phyloP scores from a whole-genome alignment of 1,139 yeast species.

The Candida neerlandica region DNA sequence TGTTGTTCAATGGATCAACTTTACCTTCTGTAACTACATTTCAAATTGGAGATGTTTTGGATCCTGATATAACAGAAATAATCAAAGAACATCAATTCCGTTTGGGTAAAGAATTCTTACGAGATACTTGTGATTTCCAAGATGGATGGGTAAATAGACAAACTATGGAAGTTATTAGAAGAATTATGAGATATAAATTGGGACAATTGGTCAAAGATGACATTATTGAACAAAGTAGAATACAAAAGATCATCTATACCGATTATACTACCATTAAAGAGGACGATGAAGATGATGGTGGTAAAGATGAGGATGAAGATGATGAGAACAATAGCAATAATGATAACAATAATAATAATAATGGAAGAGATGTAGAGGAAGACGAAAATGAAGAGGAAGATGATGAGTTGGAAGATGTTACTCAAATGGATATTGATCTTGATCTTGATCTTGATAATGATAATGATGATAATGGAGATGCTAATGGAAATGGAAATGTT shows the following conservation, averaged over 20 bases:
- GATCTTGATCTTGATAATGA: no score
- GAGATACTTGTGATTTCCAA: constrained; percentile 42
- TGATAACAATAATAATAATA: constrained; percentile 23
- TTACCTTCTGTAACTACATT: constrained; percentile 72
- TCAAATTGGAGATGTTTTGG: constrained; percentile 81
- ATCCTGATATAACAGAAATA: constrained; percentile 58
- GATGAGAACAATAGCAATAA: constrained; percentile 21
- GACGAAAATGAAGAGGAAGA: constrained; percentile 18
- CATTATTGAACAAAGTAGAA: constrained; percentile 39
- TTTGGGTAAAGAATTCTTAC: constrained; percentile 46
- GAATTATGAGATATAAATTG: constrained; percentile 72
- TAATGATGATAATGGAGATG: no score
- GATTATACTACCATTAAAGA: constrained; percentile 38
- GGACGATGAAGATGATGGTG: constrained; percentile 28
- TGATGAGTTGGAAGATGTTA: constrained; percentile 31
- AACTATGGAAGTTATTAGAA: constrained; percentile 64
- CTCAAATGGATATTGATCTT: constrained; percentile 18
- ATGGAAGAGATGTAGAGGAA: constrained; percentile 10
- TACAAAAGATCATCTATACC: constrained; percentile 46
- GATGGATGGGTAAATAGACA: constrained; percentile 80
- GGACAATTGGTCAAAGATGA: constrained; percentile 53
- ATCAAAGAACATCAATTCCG: constrained; percentile 37
- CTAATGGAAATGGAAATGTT: constrained; percentile 9
- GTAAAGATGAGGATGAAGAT: constrained; percentile 21
- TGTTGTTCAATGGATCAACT: constrained; percentile 72